Evolutionary conservation across 371 early-diverging fungal genomes (phyloP), one percentile per base, ranked within the genome.

Genomic region (Mucor ambiguus): DNA sequence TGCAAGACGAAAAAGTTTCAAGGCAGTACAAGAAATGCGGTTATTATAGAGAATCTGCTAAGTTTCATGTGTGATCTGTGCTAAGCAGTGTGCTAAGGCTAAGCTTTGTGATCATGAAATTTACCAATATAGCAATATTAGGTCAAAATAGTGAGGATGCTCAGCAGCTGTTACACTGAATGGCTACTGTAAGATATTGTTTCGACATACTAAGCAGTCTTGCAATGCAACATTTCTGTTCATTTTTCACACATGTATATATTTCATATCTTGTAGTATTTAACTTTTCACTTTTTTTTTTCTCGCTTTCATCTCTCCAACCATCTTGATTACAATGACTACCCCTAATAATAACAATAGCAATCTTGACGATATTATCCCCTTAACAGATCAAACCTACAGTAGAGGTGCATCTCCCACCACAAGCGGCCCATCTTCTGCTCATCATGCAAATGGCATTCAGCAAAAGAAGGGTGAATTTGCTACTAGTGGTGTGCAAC

Each of bases 401-500:
- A 33, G 52, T n/a, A 22, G 35, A 33, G 49, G 30, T 16, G 22
- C 48, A 33, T 29, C 61, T 35, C 49, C 49, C 10, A 20, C 56
- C n/a, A 56, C 32, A 30, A 32, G 20, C 20, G 56, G 30, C 11
- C 56, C 56, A 18, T 35, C 63, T 20, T 35, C 63, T 37, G n/a
- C 22, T 24, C 33, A 22, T 7, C 5, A 46, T n/a, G 3, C 52
- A 32, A 30, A 48, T 49, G 30, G 29, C 14, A 22, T 62, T 20
- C 33, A 62, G 26, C 63, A 62, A 41, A 37, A 52, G 11, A 52
- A 54, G n/a, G 63, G 63, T 2, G 52, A 62, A 14, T 62, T 73
- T 55, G 70, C 73, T 43, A 48, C 70, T 8, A 55, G 66, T 28
- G 73, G 73, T 18, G 60, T 69, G 18, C 78, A 77, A 18, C 69